Conservation (phyloP, 1,139 yeast species). For the Pneumocystis jirovecii region DNA sequence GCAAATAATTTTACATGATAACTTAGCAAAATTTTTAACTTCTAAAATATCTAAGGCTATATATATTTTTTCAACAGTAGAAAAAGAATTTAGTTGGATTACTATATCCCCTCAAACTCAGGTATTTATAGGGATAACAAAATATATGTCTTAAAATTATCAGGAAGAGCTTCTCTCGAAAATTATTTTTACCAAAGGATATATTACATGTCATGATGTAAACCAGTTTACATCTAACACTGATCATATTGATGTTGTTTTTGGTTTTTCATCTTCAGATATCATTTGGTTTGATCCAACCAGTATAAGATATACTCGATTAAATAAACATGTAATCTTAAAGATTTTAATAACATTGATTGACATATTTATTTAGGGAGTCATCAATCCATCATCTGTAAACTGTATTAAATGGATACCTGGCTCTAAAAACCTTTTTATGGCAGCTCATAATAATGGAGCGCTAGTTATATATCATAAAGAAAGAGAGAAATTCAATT, state of each 20-base stretch:
- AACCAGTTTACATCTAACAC: slow-evolving; percentile 26
- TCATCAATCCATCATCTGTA: slow-evolving; percentile 26
- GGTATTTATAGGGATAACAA: not conserved
- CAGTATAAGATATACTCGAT: slow-evolving; percentile 33
- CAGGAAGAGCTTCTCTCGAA: slow-evolving; percentile 27
- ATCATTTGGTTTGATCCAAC: slow-evolving; percentile 41
- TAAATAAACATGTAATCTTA: slow-evolving; percentile 31
- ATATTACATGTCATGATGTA: slow-evolving; percentile 30
- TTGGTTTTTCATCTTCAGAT: slow-evolving; percentile 42
- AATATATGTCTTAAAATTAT: not conserved
- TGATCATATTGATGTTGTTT: slow-evolving; percentile 31
- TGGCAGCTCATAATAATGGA: slow-evolving; percentile 32
- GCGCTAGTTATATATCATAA: slow-evolving; percentile 28
- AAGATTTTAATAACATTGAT: slow-evolving; percentile 11
- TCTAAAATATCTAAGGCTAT: slow-evolving; percentile 21
- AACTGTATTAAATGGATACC: slow-evolving; percentile 31
- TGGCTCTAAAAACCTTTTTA: slow-evolving; percentile 25
- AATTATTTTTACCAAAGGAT: slow-evolving; percentile 27
- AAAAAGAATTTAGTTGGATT: slow-evolving; percentile 27
- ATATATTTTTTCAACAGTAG: slow-evolving; percentile 24
- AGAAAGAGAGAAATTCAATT: slow-evolving; percentile 26
- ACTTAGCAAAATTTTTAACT: slow-evolving; percentile 22
- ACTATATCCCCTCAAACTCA: slow-evolving; percentile 18
- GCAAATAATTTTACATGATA: slow-evolving; percentile 27
- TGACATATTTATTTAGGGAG: slow-evolving; percentile 18